Evolutionary conservation across 176 grass and related monocot species (phyloP), one percentile per base, ranked within the genome.

Genomic region (Triticum timopheevii): DNA sequence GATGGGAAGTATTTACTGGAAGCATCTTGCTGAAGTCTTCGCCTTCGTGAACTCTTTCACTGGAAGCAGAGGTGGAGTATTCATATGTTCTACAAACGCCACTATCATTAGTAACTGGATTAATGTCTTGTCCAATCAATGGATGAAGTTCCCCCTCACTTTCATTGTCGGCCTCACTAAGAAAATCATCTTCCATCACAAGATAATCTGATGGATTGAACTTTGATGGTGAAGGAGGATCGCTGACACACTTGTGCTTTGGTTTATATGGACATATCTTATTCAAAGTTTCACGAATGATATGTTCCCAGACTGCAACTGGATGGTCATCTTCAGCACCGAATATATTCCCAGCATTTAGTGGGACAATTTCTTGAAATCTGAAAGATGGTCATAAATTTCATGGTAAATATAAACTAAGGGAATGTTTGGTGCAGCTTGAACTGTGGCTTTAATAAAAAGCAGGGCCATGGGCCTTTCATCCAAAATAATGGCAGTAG

Each of bases 331-430:
- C 93, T 86, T 95, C 91, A 22, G 88, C 84, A 35, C 96, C 90
- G 24, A 98, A 93, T 76, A 98, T 87, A 71, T 95, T 95, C 45
- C 93, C 91, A 5, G 84, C 91, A 92, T 95, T 93, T 76, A 98
- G 73, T 64, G 96, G 93, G 84, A 98, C 88, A 78, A 95, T 90
- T 80, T 98, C 93, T 89, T 95, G 93, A 84, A 98, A 89, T 42
- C 96, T 98, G 93, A 88, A 86, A 90, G 76, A 58, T 65, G 40
- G 25, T 23, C 45, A 88, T 74, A 67, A 83, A 62, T 23, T 86
- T 28, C 10, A 90, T 69, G 28, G 80, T 82, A 75, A 88, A 68
- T 90, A 31, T 24, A 81, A 65, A 89, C 10, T 59, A 65, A 45
- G 54, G 50, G 45, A 22, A 77, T 56, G 9, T 77, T 77, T 56